Base-by-base conservation (phyloP, 192 early-diverging fungal genomes). In the Coemansia biformis region DNA sequence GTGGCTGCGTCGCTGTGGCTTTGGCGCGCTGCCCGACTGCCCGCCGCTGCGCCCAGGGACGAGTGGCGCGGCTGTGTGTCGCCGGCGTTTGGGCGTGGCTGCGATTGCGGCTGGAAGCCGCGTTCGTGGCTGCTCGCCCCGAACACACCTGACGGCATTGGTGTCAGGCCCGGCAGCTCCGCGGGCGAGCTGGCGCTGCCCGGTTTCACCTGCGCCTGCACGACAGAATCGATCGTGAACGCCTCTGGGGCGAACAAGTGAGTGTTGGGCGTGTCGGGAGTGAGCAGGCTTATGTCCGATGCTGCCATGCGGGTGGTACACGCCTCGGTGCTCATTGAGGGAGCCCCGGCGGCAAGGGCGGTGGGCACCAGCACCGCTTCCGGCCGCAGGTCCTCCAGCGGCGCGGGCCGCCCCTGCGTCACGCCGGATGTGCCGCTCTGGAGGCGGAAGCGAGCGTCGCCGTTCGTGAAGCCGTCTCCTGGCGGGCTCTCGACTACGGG, bases 241-340 rank as follows among this genome's bases (percentile, higher is more conserved):
- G 28, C 32, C 18, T 51, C 40, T 18, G 31, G 15, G 13, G 38
- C 48, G 49, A 59, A 59, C 32, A 43, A 15, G n/a, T n/a, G 14
- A 3, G 48, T 38, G 16, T 34, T 38, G 12, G 63, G 63, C 3
- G 63, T 66, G 30, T 58, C 63, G 1, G 63, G 63, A 15, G 63
- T 66, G 21, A 66, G 56, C 55, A 66, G 26, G 30, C 50, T 66
- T 11, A 34, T 40, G 35, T 17, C 43, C 2, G 50, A 38, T 7
- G 44, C 43, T n/a, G 55, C 39, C 26, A 32, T 10, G 7, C 16
- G 12, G n/a, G n/a, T n/a, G n/a, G n/a, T n/a, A n/a, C n/a, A n/a
- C n/a, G n/a, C n/a, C n/a, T n/a, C n/a, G n/a, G n/a, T n/a, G n/a
- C n/a, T n/a, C n/a, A n/a, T n/a, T n/a, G n/a, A n/a, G n/a, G n/a